phyloP scores from a whole-genome alignment of 176 grass and related monocot genomes.

The Carex scoparia region DNA sequence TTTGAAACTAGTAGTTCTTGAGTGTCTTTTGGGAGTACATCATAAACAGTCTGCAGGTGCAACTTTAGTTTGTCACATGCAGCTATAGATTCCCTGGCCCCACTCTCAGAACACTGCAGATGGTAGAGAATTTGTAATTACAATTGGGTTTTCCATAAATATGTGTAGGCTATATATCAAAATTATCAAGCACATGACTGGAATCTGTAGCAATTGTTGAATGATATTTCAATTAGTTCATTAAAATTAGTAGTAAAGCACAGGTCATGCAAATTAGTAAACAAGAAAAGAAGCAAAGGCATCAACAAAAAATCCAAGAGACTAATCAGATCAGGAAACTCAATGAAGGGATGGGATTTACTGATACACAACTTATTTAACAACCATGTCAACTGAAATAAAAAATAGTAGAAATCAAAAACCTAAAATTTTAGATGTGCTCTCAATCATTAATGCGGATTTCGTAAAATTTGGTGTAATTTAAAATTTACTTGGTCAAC shows the following conservation, averaged over 20 bases:
- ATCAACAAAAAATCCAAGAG: not conserved
- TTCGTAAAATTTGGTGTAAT: not conserved
- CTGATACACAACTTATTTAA: not conserved
- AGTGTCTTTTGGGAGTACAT: constrained; percentile 80
- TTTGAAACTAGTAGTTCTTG: constrained; percentile 84
- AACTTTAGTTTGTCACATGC: constrained; percentile 64
- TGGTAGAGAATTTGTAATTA: constrained; percentile 6
- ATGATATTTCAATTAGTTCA: not conserved
- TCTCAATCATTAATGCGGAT: not conserved
- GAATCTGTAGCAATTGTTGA: not conserved
- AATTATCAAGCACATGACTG: not conserved
- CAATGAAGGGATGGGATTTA: not conserved
- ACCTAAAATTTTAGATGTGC: not conserved
- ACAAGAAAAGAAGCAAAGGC: not conserved
- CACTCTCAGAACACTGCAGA: constrained; percentile 39
- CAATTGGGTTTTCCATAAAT: not conserved
- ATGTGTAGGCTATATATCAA: not conserved
- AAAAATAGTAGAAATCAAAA: not conserved
- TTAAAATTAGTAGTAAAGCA: not conserved
- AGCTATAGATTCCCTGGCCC: constrained; percentile 38
- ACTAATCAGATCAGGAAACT: not conserved
- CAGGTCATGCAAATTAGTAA: not conserved
- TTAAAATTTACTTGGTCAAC: not conserved
- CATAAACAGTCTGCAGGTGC: constrained; percentile 57
- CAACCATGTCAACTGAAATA: not conserved